Conservation (phyloP, 805 yeast genomes). For the Ogataea dorogensis region DNA sequence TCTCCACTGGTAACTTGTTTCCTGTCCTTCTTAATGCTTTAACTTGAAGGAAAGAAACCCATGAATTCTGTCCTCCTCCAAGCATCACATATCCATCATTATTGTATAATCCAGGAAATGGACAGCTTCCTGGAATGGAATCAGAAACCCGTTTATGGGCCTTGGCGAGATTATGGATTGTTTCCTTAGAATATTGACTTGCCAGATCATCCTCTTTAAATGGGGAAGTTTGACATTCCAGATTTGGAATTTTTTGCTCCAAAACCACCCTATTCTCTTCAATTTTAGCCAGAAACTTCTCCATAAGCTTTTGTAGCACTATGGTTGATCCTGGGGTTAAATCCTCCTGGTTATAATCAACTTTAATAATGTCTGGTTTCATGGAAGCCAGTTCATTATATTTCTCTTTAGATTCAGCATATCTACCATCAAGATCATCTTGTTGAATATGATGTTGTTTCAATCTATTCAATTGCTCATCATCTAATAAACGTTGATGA, state of each 20-base stretch:
- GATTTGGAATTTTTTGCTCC: neutral
- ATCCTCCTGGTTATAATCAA: slow-evolving; percentile 9
- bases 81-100: slow-evolving; percentile 33
- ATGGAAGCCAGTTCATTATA: slow-evolving; percentile 8
- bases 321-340: slow-evolving; percentile 1
- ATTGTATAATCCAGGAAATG: slow-evolving; percentile 16
- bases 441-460: neutral
- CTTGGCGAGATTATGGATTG: slow-evolving; percentile 43
- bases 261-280: slow-evolving; percentile 1
- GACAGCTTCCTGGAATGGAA: slow-evolving; percentile 42
- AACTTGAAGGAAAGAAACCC: slow-evolving; percentile 35
- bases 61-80: slow-evolving; percentile 39
- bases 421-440: slow-evolving; percentile 2
- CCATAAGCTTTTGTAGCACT: slow-evolving; percentile 9
- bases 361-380: slow-evolving; percentile 11
- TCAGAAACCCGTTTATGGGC: slow-evolving; percentile 34
- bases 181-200: slow-evolving; percentile 25
- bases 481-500: slow-evolving; percentile 12
- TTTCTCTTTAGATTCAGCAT: slow-evolving; percentile 1
- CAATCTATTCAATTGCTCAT: slow-evolving; percentile 8
- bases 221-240: neutral
- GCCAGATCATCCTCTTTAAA: slow-evolving; percentile 6
- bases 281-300: slow-evolving; percentile 4
- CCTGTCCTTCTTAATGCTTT: slow-evolving; percentile 40
- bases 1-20: slow-evolving; percentile 38